Evolutionary conservation across 768 basidiomycete species (phyloP).

Genomic region (Tylopilus sp.): DNA sequence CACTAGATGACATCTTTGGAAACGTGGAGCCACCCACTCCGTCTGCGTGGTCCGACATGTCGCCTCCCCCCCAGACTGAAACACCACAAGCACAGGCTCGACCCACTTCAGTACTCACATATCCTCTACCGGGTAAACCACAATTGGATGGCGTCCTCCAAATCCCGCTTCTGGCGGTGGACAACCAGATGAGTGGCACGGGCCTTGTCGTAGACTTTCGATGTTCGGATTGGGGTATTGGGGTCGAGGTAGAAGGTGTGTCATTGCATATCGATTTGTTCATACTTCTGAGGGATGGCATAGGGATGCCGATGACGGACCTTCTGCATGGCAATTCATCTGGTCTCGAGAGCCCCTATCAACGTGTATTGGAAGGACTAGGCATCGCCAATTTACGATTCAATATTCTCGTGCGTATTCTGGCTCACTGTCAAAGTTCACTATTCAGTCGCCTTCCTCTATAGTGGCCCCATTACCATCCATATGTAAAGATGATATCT

Average conservation of each 20-base stretch:
- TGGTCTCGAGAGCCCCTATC: conserved; percentile 16
- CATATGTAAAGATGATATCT: conserved; percentile 23
- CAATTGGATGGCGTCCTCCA: conserved; percentile 19
- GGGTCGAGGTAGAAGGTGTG: conserved; percentile 20
- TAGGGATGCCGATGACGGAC: conserved; percentile 27
- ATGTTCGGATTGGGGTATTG: conserved; percentile 23
- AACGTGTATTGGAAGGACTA: conserved; percentile 22
- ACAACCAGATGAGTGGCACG: conserved; percentile 19
- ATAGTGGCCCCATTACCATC: conserved; percentile 27
- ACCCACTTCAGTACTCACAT: conserved; percentile 10
- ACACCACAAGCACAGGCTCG: background rate
- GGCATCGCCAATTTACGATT: conserved; percentile 14
- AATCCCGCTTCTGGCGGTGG: conserved; percentile 23
- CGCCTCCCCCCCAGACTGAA: conserved; percentile 1
- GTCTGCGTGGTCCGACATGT: background rate
- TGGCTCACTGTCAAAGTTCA: background rate
- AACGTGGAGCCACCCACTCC: background rate
- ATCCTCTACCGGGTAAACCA: conserved; percentile 18
- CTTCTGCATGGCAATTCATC: conserved; percentile 21
- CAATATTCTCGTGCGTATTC: conserved; percentile 22
- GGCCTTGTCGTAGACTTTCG: conserved; percentile 19
- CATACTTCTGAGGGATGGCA: background rate
- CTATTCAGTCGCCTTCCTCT: background rate
- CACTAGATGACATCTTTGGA: conserved; percentile 28
- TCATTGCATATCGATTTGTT: background rate